Evolutionary conservation across 352 stramenopile species (phyloP), one percentile per base, ranked within the genome.

Genomic region (Pythium periplocum): DNA sequence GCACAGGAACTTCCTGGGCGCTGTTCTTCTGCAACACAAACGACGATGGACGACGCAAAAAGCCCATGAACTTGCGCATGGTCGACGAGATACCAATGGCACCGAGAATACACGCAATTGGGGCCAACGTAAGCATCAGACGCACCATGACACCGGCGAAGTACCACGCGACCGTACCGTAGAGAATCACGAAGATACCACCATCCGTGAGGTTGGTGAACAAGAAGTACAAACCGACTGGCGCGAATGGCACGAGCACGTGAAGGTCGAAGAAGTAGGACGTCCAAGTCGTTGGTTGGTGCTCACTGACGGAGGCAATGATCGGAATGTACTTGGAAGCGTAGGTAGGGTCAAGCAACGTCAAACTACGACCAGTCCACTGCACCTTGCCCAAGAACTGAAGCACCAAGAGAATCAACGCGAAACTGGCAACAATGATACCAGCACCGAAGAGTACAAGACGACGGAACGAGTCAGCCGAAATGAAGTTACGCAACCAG

Each of bases 221-320:
- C 17, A 96, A 68, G 48, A 96, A 91, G 61, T 93, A 95, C 26
- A 97, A 73, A 51, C 92, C 92, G 12, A 97, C 78, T 0, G 91
- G 92, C n/a, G 87, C 85, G 52, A 98, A 86, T 7, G 83, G 89
- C 51, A 97, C 87, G 9, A 96, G 71, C 53, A 96, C 77, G 70
- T 97, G 86, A 32, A 98, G 69, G 62, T 97, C 87, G 61, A 97
- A 93, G 66, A 95, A 97, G 80, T 96, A 98, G 44, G 91, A 95
- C 35, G 91, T 96, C 87, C 87, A 97, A 47, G 84, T 96, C 41
- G 92, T 96, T 35, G 92, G 91, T 71, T 98, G 92, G 73, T 98
- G 92, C 65, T 98, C 92, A 38, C 81, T 91, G 33, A 98, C 91
- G 0, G 85, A 96, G 10, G 90, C 92, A 65, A 98, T 97, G 63